A percentile compares a stretch with the other conserved stretches of the same genome.
Evolutionary conservation across 2,329 filamentous ascomycete species (phyloP).

Genomic region (Elsinoe fawcettii): DNA sequence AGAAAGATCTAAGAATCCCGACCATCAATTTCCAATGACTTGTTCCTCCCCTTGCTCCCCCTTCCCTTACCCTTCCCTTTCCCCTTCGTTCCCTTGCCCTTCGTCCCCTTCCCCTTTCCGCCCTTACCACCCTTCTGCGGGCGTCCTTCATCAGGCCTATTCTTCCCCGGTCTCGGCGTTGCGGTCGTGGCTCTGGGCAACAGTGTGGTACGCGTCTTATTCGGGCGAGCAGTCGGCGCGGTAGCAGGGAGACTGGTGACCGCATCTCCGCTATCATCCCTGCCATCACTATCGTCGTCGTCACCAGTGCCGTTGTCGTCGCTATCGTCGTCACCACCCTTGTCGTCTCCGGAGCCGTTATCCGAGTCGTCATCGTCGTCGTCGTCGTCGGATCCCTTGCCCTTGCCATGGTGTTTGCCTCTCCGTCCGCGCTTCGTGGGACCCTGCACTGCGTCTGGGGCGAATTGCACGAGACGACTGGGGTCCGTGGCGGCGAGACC

Average conservation of each 20-base stretch:
- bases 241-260: neutral
- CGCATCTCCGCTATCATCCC: neutral
- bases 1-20: neutral
- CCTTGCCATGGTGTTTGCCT: neutral
- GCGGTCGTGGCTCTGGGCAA: neutral
- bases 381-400: neutral
- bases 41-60: neutral
- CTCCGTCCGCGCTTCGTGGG: neutral
- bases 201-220: neutral
- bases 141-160: too few relatives aligned
- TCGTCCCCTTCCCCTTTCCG: neutral
- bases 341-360: neutral
- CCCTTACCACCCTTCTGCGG: neutral
- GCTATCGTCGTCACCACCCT: neutral
- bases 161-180: neutral
- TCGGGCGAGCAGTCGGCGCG: neutral
- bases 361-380: neutral
- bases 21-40: neutral
- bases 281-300: neutral
- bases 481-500: neutral
- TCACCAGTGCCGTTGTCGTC: neutral
- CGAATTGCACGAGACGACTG: neutral
- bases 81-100: neutral
- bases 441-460: neutral
- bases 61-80: neutral